Conservation (phyloP, 805 yeast genomes). For the Saturnispora silvae region DNA sequence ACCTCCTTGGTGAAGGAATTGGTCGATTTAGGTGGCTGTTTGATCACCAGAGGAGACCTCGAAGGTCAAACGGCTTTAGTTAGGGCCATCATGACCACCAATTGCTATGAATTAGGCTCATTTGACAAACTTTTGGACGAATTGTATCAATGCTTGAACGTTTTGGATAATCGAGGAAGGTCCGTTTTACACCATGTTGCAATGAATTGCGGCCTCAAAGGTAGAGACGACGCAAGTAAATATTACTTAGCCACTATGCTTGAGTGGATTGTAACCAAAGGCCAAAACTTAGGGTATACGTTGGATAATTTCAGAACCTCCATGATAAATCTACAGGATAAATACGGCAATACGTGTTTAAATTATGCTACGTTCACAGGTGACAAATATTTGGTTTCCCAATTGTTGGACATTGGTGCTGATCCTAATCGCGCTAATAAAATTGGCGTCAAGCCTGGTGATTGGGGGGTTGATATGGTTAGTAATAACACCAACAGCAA, state of each 20-base stretch:
- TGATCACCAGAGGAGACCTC: constrained; percentile 61
- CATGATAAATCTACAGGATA: constrained; percentile 80
- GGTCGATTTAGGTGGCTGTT: constrained; percentile 57
- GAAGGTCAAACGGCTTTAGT: constrained; percentile 83
- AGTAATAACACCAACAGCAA: background rate
- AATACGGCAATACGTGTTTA: constrained; percentile 89
- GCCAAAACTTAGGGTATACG: constrained; percentile 36
- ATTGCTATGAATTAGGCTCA: constrained; percentile 67
- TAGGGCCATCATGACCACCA: constrained; percentile 75
- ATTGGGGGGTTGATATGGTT: constrained; percentile 59
- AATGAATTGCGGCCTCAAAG: constrained; percentile 65
- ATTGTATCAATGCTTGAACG: constrained; percentile 62
- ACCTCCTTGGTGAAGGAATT: constrained; percentile 56
- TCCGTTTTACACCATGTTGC: constrained; percentile 84
- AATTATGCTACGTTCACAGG: constrained; percentile 89
- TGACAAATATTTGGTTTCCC: constrained; percentile 68
- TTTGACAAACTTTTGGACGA: constrained; percentile 62
- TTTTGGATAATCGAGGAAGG: constrained; percentile 60
- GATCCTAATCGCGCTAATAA: constrained; percentile 69
- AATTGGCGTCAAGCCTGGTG: constrained; percentile 77
- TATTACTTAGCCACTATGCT: constrained; percentile 63
- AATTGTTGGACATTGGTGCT: constrained; percentile 80
- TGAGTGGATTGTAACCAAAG: constrained; percentile 66
- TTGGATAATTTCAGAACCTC: constrained; percentile 52
- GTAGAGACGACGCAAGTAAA: constrained; percentile 60